Conservation (phyloP, 176 grass and related monocot genomes). For the Hordeum marinum region DNA sequence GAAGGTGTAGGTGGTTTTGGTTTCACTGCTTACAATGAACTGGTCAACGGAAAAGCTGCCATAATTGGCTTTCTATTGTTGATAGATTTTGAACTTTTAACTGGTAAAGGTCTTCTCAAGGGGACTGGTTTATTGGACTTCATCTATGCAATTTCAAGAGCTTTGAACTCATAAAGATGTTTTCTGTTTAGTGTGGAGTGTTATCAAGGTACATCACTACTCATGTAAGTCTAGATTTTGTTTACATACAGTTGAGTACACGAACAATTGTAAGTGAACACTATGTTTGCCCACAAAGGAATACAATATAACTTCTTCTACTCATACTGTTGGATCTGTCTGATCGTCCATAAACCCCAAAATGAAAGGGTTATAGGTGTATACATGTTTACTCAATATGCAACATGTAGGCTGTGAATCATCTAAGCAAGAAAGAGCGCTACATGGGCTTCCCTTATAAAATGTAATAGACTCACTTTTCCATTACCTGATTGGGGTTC, state of each 20-base stretch:
- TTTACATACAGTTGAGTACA: constrained; percentile 6
- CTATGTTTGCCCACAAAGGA: not conserved
- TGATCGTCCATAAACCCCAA: not conserved
- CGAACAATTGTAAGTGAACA: constrained; percentile 1
- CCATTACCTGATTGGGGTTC: not conserved
- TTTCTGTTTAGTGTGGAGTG: constrained; percentile 24
- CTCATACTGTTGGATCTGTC: not conserved
- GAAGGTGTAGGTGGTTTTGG: constrained; percentile 89
- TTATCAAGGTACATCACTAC: constrained; percentile 17
- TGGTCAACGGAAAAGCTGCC: constrained; percentile 89
- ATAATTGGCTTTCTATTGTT: constrained; percentile 91
- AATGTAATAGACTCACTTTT: not conserved
- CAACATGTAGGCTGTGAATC: not conserved
- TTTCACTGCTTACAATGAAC: constrained; percentile 66
- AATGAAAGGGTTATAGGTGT: not conserved
- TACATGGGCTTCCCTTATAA: not conserved
- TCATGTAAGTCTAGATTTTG: constrained; percentile 17
- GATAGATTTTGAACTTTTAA: constrained; percentile 96
- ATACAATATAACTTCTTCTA: not conserved
- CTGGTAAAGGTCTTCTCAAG: constrained; percentile 96
- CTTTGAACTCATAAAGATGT: constrained; percentile 48
- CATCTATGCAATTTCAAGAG: constrained; percentile 71
- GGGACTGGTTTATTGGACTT: constrained; percentile 97
- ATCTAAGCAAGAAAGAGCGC: not conserved
- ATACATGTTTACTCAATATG: not conserved